A percentile compares a stretch with the other conserved stretches of the same genome.
These are phyloP conservation scores for Apocynum venetum DNA, from an alignment of 257 asterid species.

Conservation along the genomic window DNA sequence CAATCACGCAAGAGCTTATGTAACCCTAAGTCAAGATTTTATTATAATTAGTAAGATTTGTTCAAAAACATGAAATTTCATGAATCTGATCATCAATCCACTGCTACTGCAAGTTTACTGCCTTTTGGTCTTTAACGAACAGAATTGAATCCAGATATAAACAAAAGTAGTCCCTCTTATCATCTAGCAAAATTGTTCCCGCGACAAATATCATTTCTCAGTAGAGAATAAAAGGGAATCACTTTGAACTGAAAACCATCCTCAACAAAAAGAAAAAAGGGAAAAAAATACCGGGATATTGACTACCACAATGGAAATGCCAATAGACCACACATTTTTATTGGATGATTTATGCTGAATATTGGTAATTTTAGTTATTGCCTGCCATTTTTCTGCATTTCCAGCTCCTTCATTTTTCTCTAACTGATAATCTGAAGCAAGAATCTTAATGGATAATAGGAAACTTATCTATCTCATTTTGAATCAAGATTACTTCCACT, in stretches of 20 bases:
- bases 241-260: not conserved
- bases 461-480: not conserved
- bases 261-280: not conserved
- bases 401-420: not conserved
- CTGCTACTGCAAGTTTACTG: not conserved
- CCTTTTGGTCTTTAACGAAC: not conserved
- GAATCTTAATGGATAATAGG: not conserved
- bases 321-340: not conserved
- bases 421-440: not conserved
- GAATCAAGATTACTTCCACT: not conserved
- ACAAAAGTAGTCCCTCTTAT: too few relatives aligned
- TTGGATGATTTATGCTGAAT: not conserved
- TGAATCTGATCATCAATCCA: not conserved
- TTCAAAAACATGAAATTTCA: not conserved
- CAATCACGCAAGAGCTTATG: too few relatives aligned
- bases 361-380: not conserved
- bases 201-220: not conserved
- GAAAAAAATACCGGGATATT: not conserved
- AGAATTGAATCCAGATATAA: not conserved
- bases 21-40: not conserved
- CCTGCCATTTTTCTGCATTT: not conserved
- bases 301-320: not conserved
- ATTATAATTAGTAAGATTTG: too few relatives aligned
- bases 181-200: not conserved
- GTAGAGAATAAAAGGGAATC: not conserved